Base-by-base conservation (phyloP, 176 grass and related monocot genomes). In the Stipa capillata region DNA sequence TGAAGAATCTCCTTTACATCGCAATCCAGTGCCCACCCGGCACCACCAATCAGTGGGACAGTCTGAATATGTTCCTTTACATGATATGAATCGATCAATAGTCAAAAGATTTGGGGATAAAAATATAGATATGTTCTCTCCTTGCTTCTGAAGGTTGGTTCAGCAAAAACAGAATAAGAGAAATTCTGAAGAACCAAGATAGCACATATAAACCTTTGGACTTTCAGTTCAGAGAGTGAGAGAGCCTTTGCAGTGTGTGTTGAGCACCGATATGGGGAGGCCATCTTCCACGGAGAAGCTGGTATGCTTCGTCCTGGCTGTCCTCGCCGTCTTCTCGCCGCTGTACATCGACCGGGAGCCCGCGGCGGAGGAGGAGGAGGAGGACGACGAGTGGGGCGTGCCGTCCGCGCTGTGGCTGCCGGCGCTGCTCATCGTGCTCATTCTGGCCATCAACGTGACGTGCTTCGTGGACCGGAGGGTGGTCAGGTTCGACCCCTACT, bases 401-500 rank as follows among this genome's bases (percentile, higher is more conserved):
- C 56, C 34, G 60, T 83, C 89, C n/a, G 79, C 83, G 29, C 82
- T 91, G 77, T 86, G 69, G 92, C 92, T 99, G 64, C 96, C 88
- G 51, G 72, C 89, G 52, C 29, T 95, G 64, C 88, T 99, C 65
- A 52, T 91, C 27, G 8, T 82, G 57, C 81, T 95, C 23, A 88
- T 90, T 50, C 23, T 93, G 50, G 90, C 78, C 65, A 99, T 99
- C 89, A 99, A 89, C 87, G 79, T 87, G 45, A 86, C 88, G 52
- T 95, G 96, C 76, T 85, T 89, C 88, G n/a, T 91, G 59, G 90
- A 98, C 62, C 77, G 81, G 27, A 88, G 90, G 42, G 79, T 85
- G n/a, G 65, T 87, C 18, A 84, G 90, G 78, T 99, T 99, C 72
- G 96, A 99, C 83, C 92, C 96, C 15, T 95, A 95, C 83, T 99